Evolutionary conservation across 148 eudicot genomes (phyloP), one percentile per base, ranked within the genome.

Genomic region (Chenopodium berlandieri): DNA sequence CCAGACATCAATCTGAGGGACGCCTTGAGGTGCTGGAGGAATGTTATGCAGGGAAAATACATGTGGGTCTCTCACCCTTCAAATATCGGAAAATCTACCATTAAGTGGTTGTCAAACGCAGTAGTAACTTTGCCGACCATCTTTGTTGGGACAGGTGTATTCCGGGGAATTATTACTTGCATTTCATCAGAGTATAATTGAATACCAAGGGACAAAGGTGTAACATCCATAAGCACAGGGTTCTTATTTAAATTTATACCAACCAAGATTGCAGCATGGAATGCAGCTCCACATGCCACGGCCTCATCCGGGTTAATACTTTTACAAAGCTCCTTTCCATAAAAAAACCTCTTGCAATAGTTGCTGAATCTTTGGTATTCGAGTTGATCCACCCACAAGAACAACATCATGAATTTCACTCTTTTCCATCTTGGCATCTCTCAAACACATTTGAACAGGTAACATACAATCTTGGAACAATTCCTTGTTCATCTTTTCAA

Each of bases 301-400:
- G 71, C 71, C 40, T 68, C 71, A 68, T 68, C 71, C 44, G 71
- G 71, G 71, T 72, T 72, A 72, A 40, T 40, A 40, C 44, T 40
- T 40, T 40, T 40, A 40, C 44, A 40, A 40, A 40, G 44, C 44
- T 40, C 44, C 44, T 40, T 40, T 40, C 44, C 44, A 40, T 40
- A 8, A 6, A 40, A 40, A 40, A 40, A 6, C 6, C 44, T 40
- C 44, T 40, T 40, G 44, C 44, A 40, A 40, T 40, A 40, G 44
- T 40, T 40, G 44, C 7, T 40, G 44, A 40, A 40, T 40, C 44
- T 40, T 40, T 40, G 44, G 44, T 40, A 40, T 40, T 40, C 44
- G 44, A 40, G 44, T 6, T 40, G 44, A 40, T 4, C 44, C 44
- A 40, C 44, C 44, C 44, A 40, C 44, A 6, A 40, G 44, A 5